These are phyloP conservation scores for Cephalotrichum gorgonifer DNA, from an alignment of 2,329 filamentous ascomycete genomes.

Conservation along the genomic window DNA sequence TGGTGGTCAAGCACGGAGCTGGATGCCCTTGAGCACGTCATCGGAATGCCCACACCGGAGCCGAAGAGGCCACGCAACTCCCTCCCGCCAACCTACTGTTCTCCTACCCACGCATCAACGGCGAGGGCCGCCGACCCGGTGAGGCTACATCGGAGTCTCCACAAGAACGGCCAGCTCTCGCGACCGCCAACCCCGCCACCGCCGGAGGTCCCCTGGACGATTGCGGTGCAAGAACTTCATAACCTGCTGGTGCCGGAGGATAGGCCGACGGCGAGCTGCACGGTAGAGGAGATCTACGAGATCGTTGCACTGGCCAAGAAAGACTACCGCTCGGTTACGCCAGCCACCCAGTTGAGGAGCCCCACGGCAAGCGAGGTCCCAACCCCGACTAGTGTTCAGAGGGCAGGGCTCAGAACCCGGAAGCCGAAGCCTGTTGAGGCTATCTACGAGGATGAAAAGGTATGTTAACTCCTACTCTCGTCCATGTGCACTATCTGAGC, in stretches of 20 bases:
- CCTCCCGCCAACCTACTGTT: constrained; percentile 64
- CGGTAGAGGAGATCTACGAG: constrained; percentile 59
- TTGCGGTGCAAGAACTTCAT: constrained; percentile 73
- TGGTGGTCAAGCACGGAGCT: constrained; percentile 64
- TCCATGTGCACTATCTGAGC: neutral
- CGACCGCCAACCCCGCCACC: constrained; percentile 55
- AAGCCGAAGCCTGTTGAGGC: constrained; percentile 47
- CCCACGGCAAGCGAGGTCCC: neutral
- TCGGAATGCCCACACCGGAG: constrained; percentile 37
- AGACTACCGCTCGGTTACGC: neutral
- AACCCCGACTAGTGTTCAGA: constrained; percentile 18
- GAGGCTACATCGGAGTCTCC: constrained; percentile 54
- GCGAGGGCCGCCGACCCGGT: constrained; percentile 65
- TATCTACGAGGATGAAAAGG: constrained; percentile 39
- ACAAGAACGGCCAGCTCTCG: constrained; percentile 33
- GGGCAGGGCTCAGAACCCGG: constrained; percentile 63
- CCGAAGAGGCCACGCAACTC: constrained; percentile 43
- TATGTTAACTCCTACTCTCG: constrained; percentile 11
- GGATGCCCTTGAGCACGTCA: constrained; percentile 56
- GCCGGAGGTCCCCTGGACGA: constrained; percentile 76
- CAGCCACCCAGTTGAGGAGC: neutral
- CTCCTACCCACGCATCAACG: constrained; percentile 78
- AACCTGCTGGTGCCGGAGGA: constrained; percentile 70
- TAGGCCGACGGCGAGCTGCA: constrained; percentile 66
- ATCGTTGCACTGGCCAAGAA: constrained; percentile 17